A percentile compares a stretch with the other conserved stretches of the same genome.
Evolutionary conservation across 2,329 filamentous ascomycete species (phyloP).

Genomic region (Sphaerulina vaccinii): DNA sequence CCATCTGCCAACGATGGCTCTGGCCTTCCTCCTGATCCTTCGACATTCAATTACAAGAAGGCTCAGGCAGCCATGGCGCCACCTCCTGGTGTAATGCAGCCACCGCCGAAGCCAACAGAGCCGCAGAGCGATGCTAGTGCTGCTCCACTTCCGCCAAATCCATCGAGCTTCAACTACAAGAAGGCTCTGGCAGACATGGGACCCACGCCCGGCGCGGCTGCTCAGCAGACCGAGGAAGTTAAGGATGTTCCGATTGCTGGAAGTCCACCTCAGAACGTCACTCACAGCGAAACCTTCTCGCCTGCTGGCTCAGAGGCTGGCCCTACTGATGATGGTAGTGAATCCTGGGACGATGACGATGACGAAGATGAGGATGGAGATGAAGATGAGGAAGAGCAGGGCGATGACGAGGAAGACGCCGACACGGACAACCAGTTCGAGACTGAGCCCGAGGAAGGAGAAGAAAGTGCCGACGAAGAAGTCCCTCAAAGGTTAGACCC

Average conservation of each 20-base stretch:
- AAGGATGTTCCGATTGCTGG: slow-evolving; percentile 49
- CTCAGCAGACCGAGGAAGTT: slow-evolving; percentile 18
- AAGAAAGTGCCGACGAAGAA: slow-evolving; percentile 52
- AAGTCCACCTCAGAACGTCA: slow-evolving; percentile 47
- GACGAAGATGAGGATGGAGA: slow-evolving; percentile 32
- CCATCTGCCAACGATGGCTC: slow-evolving; percentile 33
- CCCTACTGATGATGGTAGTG: slow-evolving; percentile 25
- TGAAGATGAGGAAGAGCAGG: slow-evolving; percentile 39
- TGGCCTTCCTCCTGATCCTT: slow-evolving; percentile 47
- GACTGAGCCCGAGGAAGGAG: slow-evolving; percentile 36
- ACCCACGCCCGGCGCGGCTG: slow-evolving; percentile 42
- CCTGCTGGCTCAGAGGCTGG: slow-evolving; percentile 29
- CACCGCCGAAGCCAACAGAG: slow-evolving; percentile 36
- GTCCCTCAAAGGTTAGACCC: slow-evolving; percentile 19
- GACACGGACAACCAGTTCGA: slow-evolving; percentile 37
- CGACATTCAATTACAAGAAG: slow-evolving; percentile 27
- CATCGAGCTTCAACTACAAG: slow-evolving; percentile 21
- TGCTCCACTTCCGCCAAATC: slow-evolving; percentile 47
- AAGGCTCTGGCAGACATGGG: slow-evolving; percentile 43
- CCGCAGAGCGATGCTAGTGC: slow-evolving; percentile 34
- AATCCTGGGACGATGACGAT: slow-evolving; percentile 34
- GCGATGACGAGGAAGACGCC: slow-evolving; percentile 18
- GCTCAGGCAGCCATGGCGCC: slow-evolving; percentile 44
- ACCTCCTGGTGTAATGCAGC: slow-evolving; percentile 40
- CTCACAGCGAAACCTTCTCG: slow-evolving; percentile 26